Percentiles rank a stretch among this genome's conserved stretches.
Conservation (phyloP, 1,284 basidiomycete genomes). For the Meripilus lineatus region DNA sequence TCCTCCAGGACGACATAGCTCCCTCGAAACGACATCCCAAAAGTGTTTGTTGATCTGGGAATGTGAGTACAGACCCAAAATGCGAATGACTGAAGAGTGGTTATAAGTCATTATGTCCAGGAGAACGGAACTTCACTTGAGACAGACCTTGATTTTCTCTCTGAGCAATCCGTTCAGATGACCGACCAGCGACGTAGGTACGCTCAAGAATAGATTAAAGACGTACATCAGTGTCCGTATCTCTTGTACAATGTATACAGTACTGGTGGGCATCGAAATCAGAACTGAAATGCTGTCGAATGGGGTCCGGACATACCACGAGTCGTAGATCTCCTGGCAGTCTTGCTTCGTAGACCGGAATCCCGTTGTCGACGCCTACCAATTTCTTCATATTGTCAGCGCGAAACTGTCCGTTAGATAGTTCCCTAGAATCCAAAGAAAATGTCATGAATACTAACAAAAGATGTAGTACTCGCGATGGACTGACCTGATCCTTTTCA, state of each 20-base stretch:
- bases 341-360: slow-evolving; percentile 64
- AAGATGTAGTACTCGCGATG: slow-evolving; percentile 2
- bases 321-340: slow-evolving; percentile 58
- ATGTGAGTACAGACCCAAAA: slow-evolving; percentile 65
- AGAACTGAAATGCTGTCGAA: background rate
- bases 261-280: slow-evolving; percentile 38
- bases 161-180: slow-evolving; percentile 18
- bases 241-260: slow-evolving; percentile 55
- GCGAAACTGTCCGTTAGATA: slow-evolving; percentile 65
- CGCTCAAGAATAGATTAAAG: background rate
- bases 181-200: background rate
- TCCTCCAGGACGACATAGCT: slow-evolving; percentile 47
- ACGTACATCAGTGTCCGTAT: slow-evolving; percentile 45
- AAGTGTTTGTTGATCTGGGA: slow-evolving; percentile 48
- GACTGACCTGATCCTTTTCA: slow-evolving; percentile 56
- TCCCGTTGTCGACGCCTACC: slow-evolving; percentile 36
- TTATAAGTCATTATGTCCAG: slow-evolving; percentile 1
- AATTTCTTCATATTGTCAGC: slow-evolving; percentile 65
- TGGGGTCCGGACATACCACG: slow-evolving; percentile 37
- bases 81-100: slow-evolving; percentile 38
- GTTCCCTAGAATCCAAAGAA: slow-evolving; percentile 38
- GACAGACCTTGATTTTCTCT: slow-evolving; percentile 49
- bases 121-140: background rate
- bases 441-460: background rate
- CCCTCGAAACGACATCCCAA: slow-evolving; percentile 53